Evolutionary conservation across 495 filamentous ascomycete species (phyloP).

Genomic region (Tuber aestivum): DNA sequence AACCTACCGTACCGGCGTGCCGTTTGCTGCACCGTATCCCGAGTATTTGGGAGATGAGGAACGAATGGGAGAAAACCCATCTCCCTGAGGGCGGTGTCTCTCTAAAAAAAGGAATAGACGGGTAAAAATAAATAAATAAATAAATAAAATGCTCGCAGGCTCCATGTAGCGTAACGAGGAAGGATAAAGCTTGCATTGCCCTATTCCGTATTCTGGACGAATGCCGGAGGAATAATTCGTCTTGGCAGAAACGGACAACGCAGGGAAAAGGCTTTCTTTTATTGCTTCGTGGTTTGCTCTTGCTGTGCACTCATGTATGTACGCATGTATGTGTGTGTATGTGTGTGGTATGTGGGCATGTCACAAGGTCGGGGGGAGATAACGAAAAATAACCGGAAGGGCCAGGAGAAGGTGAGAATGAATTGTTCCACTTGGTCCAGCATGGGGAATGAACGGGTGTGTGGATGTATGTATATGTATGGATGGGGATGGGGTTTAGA

Average conservation of each 20-base stretch:
- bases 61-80: background rate
- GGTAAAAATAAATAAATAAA: background rate
- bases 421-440: background rate
- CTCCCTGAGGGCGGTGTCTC: background rate
- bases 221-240: background rate
- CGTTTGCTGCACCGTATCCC: background rate
- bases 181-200: background rate
- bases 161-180: background rate
- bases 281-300: background rate
- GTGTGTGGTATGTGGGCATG: constrained; percentile 2
- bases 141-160: background rate
- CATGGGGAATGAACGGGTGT: background rate
- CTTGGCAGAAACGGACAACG: constrained; percentile 2
- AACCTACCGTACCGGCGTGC: background rate
- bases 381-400: background rate
- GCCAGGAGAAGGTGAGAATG: background rate
- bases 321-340: background rate
- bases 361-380: background rate
- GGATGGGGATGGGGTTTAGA: background rate
- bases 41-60: constrained; percentile 5
- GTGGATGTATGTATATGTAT: no score
- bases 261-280: background rate
- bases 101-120: background rate
- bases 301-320: background rate
- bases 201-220: background rate